These are phyloP conservation scores for Umbelopsis ramanniana DNA, from an alignment of 192 early-diverging fungal species.

Conservation along the genomic window DNA sequence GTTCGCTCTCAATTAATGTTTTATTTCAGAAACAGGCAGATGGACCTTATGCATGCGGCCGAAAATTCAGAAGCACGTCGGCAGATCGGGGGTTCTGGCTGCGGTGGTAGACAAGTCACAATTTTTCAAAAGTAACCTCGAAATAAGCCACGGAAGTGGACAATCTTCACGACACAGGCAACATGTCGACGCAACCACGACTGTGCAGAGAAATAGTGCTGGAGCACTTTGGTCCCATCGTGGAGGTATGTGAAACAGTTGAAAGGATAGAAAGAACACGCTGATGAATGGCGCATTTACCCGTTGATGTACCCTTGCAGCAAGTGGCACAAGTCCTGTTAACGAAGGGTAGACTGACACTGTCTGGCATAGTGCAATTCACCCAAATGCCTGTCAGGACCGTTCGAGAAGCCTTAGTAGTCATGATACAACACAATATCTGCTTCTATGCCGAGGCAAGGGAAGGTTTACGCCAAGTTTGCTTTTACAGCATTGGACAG, in stretches of 20 bases:
- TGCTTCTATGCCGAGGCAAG: slow-evolving; percentile 68
- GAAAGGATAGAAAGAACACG: too few species aligned
- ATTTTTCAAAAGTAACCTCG: neutral
- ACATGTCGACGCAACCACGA: slow-evolving; percentile 34
- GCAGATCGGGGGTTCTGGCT: too few species aligned
- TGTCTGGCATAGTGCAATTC: slow-evolving; percentile 54
- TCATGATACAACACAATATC: slow-evolving; percentile 88
- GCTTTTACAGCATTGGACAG: slow-evolving; percentile 70
- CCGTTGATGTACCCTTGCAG: slow-evolving; percentile 38
- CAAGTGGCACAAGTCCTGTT: slow-evolving; percentile 63
- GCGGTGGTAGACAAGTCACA: slow-evolving; percentile 4
- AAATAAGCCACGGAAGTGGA: neutral
- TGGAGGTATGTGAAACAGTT: slow-evolving; percentile 53
- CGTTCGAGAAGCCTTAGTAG: slow-evolving; percentile 74
- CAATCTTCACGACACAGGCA: neutral
- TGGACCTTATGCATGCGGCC: too few species aligned
- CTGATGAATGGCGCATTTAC: neutral
- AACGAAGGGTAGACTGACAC: slow-evolving; percentile 68
- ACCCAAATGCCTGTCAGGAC: slow-evolving; percentile 52
- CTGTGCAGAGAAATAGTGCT: slow-evolving; percentile 58
- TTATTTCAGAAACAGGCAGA: too few species aligned
- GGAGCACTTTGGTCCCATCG: slow-evolving; percentile 82
- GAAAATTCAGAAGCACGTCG: too few species aligned
- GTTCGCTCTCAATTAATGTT: too few species aligned
- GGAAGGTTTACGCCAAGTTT: slow-evolving; percentile 62